phyloP scores from a whole-genome alignment of 495 filamentous ascomycete genomes.

The Daldinia loculata region DNA sequence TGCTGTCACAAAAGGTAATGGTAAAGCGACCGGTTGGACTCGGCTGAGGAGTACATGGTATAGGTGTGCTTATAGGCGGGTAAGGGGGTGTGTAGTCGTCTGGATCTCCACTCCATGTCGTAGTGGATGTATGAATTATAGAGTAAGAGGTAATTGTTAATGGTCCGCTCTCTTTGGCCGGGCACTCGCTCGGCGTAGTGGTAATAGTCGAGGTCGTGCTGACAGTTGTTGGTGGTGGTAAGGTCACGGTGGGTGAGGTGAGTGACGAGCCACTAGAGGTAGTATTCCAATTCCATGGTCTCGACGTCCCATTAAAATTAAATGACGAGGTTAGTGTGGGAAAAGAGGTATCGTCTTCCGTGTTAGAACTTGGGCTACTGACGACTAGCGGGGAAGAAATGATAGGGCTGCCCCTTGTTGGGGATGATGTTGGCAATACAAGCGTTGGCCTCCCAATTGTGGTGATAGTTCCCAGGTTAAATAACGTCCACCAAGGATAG shows the following conservation, averaged over 20 bases:
- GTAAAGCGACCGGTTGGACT: conserved; percentile 47
- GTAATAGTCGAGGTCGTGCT: conserved; percentile 17
- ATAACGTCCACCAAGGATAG: conserved; percentile 8
- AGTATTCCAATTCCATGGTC: conserved; percentile 34
- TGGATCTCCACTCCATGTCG: conserved; percentile 55
- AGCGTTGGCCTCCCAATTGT: conserved; percentile 36
- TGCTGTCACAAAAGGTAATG: conserved; percentile 49
- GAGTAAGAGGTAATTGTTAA: conserved; percentile 47
- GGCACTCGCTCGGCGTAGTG: conserved; percentile 38
- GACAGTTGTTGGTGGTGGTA: conserved; percentile 11
- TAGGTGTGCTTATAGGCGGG: conserved; percentile 48
- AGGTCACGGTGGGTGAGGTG: conserved; percentile 8
- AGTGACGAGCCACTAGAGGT: conserved; percentile 18
- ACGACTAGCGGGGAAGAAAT: not conserved
- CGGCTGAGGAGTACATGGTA: conserved; percentile 45
- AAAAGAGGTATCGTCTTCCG: conserved; percentile 1
- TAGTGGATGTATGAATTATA: conserved; percentile 55
- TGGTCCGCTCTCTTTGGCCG: conserved; percentile 22
- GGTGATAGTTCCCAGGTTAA: conserved; percentile 39
- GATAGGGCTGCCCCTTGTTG: conserved; percentile 12
- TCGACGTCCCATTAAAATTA: conserved; percentile 30
- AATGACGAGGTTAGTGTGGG: conserved; percentile 14
- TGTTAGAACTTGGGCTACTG: conserved; percentile 10
- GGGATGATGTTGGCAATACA: conserved; percentile 26
- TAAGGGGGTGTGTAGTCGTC: conserved; percentile 55